These are phyloP conservation scores for Marsdenia floribunda DNA, from an alignment of 257 asterid species.

Conservation along the genomic window DNA sequence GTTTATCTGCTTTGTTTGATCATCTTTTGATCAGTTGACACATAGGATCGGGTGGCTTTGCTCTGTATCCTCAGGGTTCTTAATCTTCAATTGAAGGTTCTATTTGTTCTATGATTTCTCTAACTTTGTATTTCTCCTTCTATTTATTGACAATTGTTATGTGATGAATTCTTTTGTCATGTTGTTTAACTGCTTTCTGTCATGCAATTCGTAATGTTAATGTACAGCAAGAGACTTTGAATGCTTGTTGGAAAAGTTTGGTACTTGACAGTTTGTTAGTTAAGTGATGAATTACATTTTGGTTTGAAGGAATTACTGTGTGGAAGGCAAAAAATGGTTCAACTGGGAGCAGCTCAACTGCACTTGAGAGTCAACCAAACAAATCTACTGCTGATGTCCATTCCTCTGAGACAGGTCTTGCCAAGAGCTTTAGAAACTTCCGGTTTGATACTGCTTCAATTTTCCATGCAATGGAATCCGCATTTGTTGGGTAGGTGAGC, in stretches of 20 bases:
- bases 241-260: neutral
- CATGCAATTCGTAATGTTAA: neutral
- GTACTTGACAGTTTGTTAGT: constrained; percentile 2
- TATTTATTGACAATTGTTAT: neutral
- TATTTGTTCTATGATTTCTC: neutral
- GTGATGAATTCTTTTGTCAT: neutral
- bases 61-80: neutral
- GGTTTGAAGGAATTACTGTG: constrained; percentile 49
- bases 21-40: neutral
- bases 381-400: constrained; percentile 39
- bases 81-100: neutral
- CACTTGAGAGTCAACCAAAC: constrained; percentile 40
- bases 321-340: constrained; percentile 72
- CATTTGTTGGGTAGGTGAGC: constrained; percentile 38
- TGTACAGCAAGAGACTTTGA: neutral
- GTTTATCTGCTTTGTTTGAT: neutral
- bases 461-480: constrained; percentile 55
- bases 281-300: constrained; percentile 11
- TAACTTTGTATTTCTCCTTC: neutral
- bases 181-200: neutral
- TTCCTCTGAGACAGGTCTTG: constrained; percentile 36
- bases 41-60: neutral
- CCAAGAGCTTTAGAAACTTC: constrained; percentile 65
- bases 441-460: constrained; percentile 59
- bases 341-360: constrained; percentile 46